Evolutionary conservation across 345 rosid genomes (phyloP), one percentile per base, ranked within the genome.

Genomic region (Iberis pinnata): DNA sequence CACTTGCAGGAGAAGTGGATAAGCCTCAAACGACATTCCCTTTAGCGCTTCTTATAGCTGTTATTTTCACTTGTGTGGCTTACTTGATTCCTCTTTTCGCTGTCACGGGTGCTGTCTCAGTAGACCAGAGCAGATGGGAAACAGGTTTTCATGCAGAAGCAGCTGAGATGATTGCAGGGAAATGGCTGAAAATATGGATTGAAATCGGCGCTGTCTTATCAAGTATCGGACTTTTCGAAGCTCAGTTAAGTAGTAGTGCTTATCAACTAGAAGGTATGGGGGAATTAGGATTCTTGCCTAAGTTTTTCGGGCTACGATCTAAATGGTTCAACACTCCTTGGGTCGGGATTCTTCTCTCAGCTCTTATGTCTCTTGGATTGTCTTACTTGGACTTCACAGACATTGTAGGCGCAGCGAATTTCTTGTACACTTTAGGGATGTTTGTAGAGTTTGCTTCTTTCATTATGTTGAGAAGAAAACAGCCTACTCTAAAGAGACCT

Each of bases 221-320:
- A 0, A 77, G 70, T 1, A 71, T 85, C 12, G 96, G 96, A 4
- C 69, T 90, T 11, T 90, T 75, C 18, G 92, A 87, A 61, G 98
- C 96, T 20, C 89, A 87, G 49, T 22, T 90, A 65, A 87, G 96
- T 16, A 80, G 95, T 36, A 59, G 84, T 44, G 82, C 80, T 9
- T 86, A 74, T 60, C 96, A 84, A 68, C 67, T 90, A 4, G 71
- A 77, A 7, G 96, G 96, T 0, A 84, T 90, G 98, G 86, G 92
- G 4, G 69, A 80, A 52, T 26, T 87, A 45, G 95, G 89, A 3
- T 37, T 76, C 24, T 14, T 90, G 38, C 96, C 96, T 1, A 43
- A 48, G 19, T 67, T 71, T 49, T 79, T 86, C 9, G 80, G 75
- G 0, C 8, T 20, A 6, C 24, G 95, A 36, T 84, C 88, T 2